Percentiles rank a stretch among this genome's conserved stretches.
Conservation (phyloP, 805 yeast genomes). For the Candida glaebosa region DNA sequence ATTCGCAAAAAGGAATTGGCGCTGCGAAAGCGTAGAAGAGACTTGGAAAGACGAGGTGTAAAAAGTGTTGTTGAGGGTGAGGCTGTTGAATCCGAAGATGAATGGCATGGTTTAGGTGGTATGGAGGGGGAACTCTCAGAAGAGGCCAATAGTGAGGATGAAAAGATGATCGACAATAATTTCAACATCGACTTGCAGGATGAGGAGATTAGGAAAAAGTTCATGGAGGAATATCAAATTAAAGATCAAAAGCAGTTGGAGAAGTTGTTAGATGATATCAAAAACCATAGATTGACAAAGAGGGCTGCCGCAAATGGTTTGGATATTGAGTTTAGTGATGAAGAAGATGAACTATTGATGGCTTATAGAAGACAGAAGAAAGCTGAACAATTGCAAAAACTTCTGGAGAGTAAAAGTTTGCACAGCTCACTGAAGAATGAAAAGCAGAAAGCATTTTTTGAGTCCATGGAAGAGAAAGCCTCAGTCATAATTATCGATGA, state of each 20-base stretch:
- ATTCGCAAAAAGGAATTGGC: conserved; percentile 33
- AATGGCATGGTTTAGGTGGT: conserved; percentile 82
- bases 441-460: conserved; percentile 64
- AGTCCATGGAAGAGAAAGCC: conserved; percentile 52
- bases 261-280: conserved; percentile 65
- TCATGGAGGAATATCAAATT: conserved; percentile 57
- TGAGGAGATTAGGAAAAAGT: conserved; percentile 53
- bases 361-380: conserved; percentile 43
- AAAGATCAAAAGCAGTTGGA: conserved; percentile 63
- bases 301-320: conserved; percentile 49
- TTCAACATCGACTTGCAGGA: conserved; percentile 55
- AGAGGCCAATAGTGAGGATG: conserved; percentile 68
- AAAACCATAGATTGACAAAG: conserved; percentile 66
- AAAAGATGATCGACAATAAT: conserved; percentile 71
- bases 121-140: conserved; percentile 57
- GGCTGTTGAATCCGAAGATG: conserved; percentile 88
- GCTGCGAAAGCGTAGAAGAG: conserved; percentile 37
- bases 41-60: conserved; percentile 56
- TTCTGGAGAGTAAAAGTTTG: conserved; percentile 44
- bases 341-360: conserved; percentile 60
- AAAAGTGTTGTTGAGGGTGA: conserved; percentile 68
- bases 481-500: conserved; percentile 23
- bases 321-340: conserved; percentile 69
- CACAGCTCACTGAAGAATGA: conserved; percentile 47
- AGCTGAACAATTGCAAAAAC: conserved; percentile 46